phyloP scores from a whole-genome alignment of 2,329 filamentous ascomycete genomes.

The Fusarium torulosum region DNA sequence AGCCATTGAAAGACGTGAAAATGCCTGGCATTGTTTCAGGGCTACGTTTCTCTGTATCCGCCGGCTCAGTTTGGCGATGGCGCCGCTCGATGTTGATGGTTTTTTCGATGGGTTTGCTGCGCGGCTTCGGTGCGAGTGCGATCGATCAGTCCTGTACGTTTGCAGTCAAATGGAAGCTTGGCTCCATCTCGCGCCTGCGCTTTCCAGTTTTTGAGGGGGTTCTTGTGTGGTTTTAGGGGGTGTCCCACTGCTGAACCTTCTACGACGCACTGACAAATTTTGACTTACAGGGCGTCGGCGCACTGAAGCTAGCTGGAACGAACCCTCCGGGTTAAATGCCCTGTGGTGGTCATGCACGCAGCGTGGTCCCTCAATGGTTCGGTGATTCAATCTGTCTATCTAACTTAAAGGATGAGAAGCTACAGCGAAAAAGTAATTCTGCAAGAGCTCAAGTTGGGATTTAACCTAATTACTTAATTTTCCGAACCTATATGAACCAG shows the following conservation, averaged over 20 bases:
- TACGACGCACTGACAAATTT: slow-evolving; percentile 22
- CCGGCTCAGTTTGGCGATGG: slow-evolving; percentile 47
- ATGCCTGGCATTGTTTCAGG: slow-evolving; percentile 55
- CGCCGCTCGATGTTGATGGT: slow-evolving; percentile 46
- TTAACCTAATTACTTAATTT: too few relatives aligned
- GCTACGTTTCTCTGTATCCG: slow-evolving; percentile 40
- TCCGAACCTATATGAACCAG: too few relatives aligned
- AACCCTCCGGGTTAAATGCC: too few relatives aligned
- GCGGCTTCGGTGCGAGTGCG: slow-evolving; percentile 45
- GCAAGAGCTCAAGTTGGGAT: not conserved
- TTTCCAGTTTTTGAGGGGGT: slow-evolving; percentile 27
- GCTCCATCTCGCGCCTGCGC: slow-evolving; percentile 22
- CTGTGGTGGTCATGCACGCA: not conserved
- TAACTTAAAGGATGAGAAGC: not conserved
- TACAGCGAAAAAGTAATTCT: not conserved
- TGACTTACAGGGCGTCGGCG: slow-evolving; percentile 16
- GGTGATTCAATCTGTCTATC: not conserved
- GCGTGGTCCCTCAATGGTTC: not conserved
- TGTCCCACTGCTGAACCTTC: slow-evolving; percentile 18
- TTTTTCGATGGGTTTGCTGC: slow-evolving; percentile 47
- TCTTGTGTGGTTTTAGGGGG: slow-evolving; percentile 23
- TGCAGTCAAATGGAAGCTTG: slow-evolving; percentile 37
- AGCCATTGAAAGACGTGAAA: slow-evolving; percentile 59
- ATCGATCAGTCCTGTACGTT: slow-evolving; percentile 34
- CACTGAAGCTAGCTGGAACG: slow-evolving; percentile 20